Evolutionary conservation across 78 protist genomes (phyloP).

Genomic region (slime mould (Dictyostelium discoideum)): DNA sequence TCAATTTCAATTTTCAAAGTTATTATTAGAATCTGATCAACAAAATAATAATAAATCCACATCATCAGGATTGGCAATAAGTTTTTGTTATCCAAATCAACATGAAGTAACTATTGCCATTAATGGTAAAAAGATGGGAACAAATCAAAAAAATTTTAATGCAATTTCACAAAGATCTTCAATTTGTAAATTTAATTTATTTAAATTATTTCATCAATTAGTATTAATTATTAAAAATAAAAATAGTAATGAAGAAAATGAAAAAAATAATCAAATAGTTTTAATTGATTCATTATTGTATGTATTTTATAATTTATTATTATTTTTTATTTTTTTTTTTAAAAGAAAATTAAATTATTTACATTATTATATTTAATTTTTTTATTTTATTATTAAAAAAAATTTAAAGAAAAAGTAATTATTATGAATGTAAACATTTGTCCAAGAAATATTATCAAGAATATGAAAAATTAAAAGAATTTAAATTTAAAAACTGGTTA

Average conservation of each 20-base stretch:
- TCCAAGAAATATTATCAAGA: slow-evolving; percentile 6
- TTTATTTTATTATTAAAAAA: background rate
- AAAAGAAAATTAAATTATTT: background rate
- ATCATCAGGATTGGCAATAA: slow-evolving; percentile 63
- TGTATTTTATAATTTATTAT: background rate
- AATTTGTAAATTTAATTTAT: slow-evolving; percentile 42
- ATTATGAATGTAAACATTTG: slow-evolving; percentile 28
- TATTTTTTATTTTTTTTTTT: background rate
- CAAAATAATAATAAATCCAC: background rate
- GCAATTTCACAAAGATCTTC: slow-evolving; percentile 58
- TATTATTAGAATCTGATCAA: background rate
- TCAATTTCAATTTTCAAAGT: slow-evolving; percentile 17
- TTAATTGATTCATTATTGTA: background rate
- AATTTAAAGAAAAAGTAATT: background rate
- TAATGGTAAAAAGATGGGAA: slow-evolving; percentile 71
- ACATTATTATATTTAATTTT: background rate
- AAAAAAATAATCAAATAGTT: background rate
- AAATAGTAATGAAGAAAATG: background rate
- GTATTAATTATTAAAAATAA: background rate
- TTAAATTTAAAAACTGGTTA: slow-evolving; percentile 51
- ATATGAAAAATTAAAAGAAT: slow-evolving; percentile 4
- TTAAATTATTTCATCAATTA: slow-evolving; percentile 20
- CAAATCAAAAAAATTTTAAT: slow-evolving; percentile 48
- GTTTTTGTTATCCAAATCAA: slow-evolving; percentile 23
- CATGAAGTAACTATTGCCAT: slow-evolving; percentile 36